phyloP scores from a whole-genome alignment of 106 monocot species.

The Ottelia alismoides region DNA sequence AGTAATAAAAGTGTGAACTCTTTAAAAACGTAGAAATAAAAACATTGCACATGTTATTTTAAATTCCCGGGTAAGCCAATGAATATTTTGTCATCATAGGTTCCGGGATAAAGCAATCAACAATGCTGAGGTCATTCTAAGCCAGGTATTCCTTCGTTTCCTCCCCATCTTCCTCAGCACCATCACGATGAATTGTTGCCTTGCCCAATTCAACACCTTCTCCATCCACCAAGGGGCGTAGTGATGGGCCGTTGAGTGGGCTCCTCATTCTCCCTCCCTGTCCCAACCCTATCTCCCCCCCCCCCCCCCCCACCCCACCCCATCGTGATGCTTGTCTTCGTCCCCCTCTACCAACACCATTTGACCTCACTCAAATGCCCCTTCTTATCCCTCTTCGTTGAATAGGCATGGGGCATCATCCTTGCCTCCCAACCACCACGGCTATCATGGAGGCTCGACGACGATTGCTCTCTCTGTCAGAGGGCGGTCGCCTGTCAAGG shows the following conservation, averaged over 20 bases:
- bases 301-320: constrained; percentile 27
- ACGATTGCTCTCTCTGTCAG: constrained; percentile 2
- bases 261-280: constrained; percentile 17
- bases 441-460: constrained; percentile 17
- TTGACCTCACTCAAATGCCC: constrained; percentile 12
- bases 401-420: constrained; percentile 28
- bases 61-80: no score
- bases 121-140: no score
- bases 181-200: constrained; percentile 21
- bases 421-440: constrained; percentile 10
- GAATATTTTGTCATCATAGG: no score
- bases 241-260: constrained; percentile 23
- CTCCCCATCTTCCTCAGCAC: constrained; percentile 40
- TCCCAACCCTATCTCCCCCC: constrained; percentile 22
- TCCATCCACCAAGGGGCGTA: constrained; percentile 29
- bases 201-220: constrained; percentile 35
- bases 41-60: no score
- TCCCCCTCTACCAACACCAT: constrained; percentile 26
- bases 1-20: no score
- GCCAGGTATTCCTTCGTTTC: constrained; percentile 25
- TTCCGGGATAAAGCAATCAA: no score
- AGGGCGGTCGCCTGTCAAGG: constrained; percentile 2
- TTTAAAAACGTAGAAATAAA: no score
- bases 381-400: constrained; percentile 31
- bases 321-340: constrained; percentile 20